Conservation (phyloP, 805 yeast genomes). For the Saturnispora saitoi region DNA sequence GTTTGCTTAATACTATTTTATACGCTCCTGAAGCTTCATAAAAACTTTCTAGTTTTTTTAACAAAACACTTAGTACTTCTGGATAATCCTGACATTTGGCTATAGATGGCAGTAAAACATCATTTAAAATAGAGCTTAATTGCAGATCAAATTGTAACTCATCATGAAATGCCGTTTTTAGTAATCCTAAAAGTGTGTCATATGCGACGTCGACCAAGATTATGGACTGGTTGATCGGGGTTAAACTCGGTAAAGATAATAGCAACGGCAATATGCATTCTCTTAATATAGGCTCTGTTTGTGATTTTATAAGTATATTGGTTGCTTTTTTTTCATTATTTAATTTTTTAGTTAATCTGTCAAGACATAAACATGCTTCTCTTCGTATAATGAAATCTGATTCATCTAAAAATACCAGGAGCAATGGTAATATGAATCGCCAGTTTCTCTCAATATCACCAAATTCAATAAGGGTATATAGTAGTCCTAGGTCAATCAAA, state of each 20-base stretch:
- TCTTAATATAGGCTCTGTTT: slow-evolving; percentile 17
- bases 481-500: slow-evolving; percentile 9
- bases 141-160: slow-evolving; percentile 11
- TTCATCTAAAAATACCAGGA: slow-evolving; percentile 24
- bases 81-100: slow-evolving; percentile 22
- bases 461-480: slow-evolving; percentile 1
- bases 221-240: slow-evolving; percentile 19
- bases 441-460: slow-evolving; percentile 18
- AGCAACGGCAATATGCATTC: slow-evolving; percentile 23
- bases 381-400: slow-evolving; percentile 21
- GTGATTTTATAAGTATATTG: slow-evolving; percentile 20
- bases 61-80: slow-evolving; percentile 13
- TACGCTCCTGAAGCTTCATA: slow-evolving; percentile 16
- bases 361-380: slow-evolving; percentile 15
- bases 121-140: slow-evolving; percentile 19
- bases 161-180: slow-evolving; percentile 7
- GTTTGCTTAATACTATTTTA: slow-evolving; percentile 16
- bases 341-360: slow-evolving; percentile 9
- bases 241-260: slow-evolving; percentile 24
- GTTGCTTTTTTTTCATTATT: background rate
- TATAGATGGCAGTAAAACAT: slow-evolving; percentile 23
- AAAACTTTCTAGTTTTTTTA: slow-evolving; percentile 11
- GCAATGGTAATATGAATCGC: slow-evolving; percentile 21
- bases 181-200: slow-evolving; percentile 14
- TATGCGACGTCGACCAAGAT: slow-evolving; percentile 20